Base-by-base conservation (phyloP, 2,329 filamentous ascomycete genomes). In the Escovopsis sp. region DNA sequence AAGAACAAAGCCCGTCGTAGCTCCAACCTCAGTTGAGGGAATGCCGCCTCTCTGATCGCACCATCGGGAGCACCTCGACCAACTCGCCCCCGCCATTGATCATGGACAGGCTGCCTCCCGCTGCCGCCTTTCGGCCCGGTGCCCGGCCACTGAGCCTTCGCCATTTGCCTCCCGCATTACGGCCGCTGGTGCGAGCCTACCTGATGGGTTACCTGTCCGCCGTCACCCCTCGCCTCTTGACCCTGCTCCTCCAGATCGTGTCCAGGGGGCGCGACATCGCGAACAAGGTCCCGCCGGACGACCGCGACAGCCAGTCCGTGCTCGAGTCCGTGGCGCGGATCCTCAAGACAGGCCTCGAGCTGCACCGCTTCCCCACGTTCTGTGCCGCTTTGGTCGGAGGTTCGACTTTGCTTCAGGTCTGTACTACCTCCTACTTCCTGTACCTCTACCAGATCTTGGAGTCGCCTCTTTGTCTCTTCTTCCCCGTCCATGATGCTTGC, bases 351-450 rank as follows among this genome's bases (percentile, higher is more conserved):
- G 74, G 72, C 3, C 57, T 79, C 13, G 71, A 74, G 36, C 59
- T 62, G 42, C 68, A 70, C 45, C 65, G 74, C 8, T 80, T 80
- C 51, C 74, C 76, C 35, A 65, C 74, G 4, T 80, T 80, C 53
- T 80, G 76, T 53, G 76, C 74, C 7, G 62, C 67, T 7, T 58
- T 80, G 9, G 69, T 74, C 33, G 76, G 76, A 30, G 74, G 75
- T 33, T 71, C 69, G 47, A 76, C 74, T 20, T 54, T 79, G n/a
- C 53, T 79, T n/a, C 67, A 77, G 64, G 74, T 72, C 60, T 50
- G 65, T 52, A 37, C n/a, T n/a, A n/a, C n/a, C n/a, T n/a, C n/a
- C n/a, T n/a, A n/a, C n/a, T n/a, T n/a, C n/a, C n/a, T n/a, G n/a
- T n/a, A n/a, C n/a, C n/a, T n/a, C n/a, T n/a, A n/a, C n/a, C n/a